These are phyloP conservation scores for Pestalotiopsis sp. DNA, from an alignment of 2,329 filamentous ascomycete genomes.

Conservation along the genomic window DNA sequence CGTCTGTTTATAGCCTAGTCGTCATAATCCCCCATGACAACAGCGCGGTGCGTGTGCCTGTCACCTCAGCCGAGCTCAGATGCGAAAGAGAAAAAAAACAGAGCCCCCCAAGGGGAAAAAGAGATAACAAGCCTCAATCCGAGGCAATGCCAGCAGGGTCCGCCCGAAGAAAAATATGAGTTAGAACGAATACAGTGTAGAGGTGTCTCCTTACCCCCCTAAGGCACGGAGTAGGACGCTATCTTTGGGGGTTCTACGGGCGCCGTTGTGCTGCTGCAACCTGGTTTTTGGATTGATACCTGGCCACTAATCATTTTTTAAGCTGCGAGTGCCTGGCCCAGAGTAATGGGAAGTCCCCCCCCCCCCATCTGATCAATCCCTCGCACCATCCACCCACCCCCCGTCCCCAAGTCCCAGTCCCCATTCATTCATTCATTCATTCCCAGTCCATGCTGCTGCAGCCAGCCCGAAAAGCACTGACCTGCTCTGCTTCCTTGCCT, in stretches of 20 bases:
- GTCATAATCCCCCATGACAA: background rate
- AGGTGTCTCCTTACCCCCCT: background rate
- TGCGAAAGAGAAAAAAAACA: background rate
- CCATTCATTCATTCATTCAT: background rate
- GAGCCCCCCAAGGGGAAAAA: background rate
- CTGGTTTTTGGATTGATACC: background rate
- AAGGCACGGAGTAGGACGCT: background rate
- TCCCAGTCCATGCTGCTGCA: background rate
- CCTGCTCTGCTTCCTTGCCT: background rate
- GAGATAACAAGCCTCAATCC: background rate
- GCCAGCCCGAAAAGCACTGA: constrained; percentile 3
- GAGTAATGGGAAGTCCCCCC: background rate
- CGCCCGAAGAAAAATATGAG: background rate
- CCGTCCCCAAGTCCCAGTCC: background rate
- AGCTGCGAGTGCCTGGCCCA: background rate
- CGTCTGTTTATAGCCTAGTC: background rate
- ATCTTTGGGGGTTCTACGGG: background rate
- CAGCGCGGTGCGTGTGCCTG: background rate
- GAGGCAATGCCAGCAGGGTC: background rate
- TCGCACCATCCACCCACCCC: too few relatives aligned
- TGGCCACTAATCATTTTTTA: background rate
- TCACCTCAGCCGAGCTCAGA: background rate
- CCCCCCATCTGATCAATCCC: background rate
- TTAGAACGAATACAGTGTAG: background rate
- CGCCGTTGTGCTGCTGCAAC: background rate